Evolutionary conservation across 78 protist species (phyloP).

Genomic region (Protostelium mycophagum): DNA sequence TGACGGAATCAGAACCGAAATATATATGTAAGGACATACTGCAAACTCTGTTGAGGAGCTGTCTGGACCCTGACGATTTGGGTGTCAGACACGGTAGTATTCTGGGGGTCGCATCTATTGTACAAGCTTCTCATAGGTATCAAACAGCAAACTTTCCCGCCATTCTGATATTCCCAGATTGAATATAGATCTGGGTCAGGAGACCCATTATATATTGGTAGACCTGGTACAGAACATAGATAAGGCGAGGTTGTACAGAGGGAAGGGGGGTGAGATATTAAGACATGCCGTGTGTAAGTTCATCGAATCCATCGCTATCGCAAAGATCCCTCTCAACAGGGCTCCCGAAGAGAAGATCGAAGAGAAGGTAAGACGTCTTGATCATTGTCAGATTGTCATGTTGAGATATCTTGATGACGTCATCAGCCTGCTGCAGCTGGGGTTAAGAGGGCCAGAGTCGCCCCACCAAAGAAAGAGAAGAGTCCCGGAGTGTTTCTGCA

Average conservation of each 20-base stretch:
- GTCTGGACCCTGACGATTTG: constrained; percentile 39
- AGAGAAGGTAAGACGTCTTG: background rate
- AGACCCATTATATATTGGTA: background rate
- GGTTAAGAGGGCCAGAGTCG: background rate
- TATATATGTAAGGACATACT: background rate
- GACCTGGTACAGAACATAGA: constrained; percentile 49
- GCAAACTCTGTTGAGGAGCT: constrained; percentile 12
- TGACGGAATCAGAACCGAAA: constrained; percentile 25
- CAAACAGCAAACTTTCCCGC: background rate
- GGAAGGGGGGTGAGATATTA: constrained; percentile 74
- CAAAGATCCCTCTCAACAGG: constrained; percentile 36
- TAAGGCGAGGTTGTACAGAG: constrained; percentile 75
- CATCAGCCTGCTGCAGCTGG: background rate
- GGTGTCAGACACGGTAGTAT: constrained; percentile 64
- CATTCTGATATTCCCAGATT: background rate
- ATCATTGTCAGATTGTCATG: too few species aligned
- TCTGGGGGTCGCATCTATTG: constrained; percentile 45
- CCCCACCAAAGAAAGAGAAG: background rate
- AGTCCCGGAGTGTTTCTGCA: constrained; percentile 7
- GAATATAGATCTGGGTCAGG: background rate
- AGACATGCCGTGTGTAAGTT: constrained; percentile 66
- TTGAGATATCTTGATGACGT: too few species aligned
- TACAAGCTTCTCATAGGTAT: constrained; percentile 22
- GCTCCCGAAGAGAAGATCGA: constrained; percentile 3
- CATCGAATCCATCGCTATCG: constrained; percentile 44